Percentiles rank a stretch among this genome's conserved stretches.
Evolutionary conservation across 768 basidiomycete species (phyloP).

Genomic region (Mycena rebaudengoi): DNA sequence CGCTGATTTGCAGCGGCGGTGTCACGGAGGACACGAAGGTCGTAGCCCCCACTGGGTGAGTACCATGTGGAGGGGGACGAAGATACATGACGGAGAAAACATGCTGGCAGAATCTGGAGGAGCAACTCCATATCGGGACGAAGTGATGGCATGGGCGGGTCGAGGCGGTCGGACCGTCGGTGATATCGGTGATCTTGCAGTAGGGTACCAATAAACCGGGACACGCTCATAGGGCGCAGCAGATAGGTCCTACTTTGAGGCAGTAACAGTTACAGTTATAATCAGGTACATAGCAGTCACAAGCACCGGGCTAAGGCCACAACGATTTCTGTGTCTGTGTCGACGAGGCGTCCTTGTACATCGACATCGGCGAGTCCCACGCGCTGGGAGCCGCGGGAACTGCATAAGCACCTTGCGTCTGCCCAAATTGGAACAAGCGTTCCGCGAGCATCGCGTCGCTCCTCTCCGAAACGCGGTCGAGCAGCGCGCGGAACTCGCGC

Average conservation of each 20-base stretch:
- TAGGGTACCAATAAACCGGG: no score
- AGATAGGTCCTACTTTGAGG: no score
- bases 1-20: slow-evolving; percentile 41
- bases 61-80: slow-evolving; percentile 7
- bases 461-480: slow-evolving; percentile 14
- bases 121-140: background rate
- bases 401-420: background rate
- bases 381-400: background rate
- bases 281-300: background rate
- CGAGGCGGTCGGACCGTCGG: no score
- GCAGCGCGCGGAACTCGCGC: slow-evolving; percentile 20
- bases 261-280: no score
- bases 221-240: no score
- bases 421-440: no score
- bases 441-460: background rate
- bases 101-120: background rate
- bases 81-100: background rate
- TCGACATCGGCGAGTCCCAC: slow-evolving; percentile 19
- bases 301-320: no score
- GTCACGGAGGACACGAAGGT: slow-evolving; percentile 46
- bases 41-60: slow-evolving; percentile 65
- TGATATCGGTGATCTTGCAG: no score
- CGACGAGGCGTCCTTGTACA: no score
- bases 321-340: background rate
- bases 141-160: no score